Percentiles rank a stretch among this genome's conserved stretches.
Conservation (phyloP, 116 monocot species). For the Posidonia oceanica region DNA sequence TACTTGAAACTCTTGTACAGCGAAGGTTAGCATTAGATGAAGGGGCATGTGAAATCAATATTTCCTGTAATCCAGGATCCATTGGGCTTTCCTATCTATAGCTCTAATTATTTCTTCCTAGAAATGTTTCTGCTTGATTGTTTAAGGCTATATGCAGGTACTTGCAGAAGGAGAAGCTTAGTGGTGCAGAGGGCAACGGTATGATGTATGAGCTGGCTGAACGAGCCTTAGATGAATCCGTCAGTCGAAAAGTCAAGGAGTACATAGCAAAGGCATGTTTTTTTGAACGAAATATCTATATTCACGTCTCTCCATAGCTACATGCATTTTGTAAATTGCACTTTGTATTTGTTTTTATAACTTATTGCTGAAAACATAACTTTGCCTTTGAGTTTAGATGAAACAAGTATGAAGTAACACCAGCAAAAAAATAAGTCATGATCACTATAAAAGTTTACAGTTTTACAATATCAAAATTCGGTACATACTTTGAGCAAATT, state of each 20-base stretch:
- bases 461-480: too few species aligned
- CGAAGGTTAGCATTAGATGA: constrained; percentile 43
- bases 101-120: background rate
- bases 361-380: background rate
- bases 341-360: background rate
- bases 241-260: constrained; percentile 39
- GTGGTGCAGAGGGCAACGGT: constrained; percentile 55
- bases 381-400: background rate
- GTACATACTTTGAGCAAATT: too few species aligned
- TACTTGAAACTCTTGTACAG: constrained; percentile 67
- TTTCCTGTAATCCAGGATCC: background rate
- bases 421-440: too few species aligned
- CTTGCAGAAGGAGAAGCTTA: constrained; percentile 74
- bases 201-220: constrained; percentile 91
- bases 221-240: constrained; percentile 69
- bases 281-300: background rate
- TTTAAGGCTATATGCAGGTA: constrained; percentile 30
- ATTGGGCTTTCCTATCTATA: background rate
- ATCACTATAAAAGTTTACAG: too few species aligned
- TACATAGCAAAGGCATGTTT: constrained; percentile 53
- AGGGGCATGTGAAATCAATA: background rate
- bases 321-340: background rate
- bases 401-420: too few species aligned
- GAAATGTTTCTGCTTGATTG: background rate
- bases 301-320: background rate